Evolutionary conservation across 805 yeast genomes (phyloP), one percentile per base, ranked within the genome.

Genomic region (Suhomyces kilbournensis): DNA sequence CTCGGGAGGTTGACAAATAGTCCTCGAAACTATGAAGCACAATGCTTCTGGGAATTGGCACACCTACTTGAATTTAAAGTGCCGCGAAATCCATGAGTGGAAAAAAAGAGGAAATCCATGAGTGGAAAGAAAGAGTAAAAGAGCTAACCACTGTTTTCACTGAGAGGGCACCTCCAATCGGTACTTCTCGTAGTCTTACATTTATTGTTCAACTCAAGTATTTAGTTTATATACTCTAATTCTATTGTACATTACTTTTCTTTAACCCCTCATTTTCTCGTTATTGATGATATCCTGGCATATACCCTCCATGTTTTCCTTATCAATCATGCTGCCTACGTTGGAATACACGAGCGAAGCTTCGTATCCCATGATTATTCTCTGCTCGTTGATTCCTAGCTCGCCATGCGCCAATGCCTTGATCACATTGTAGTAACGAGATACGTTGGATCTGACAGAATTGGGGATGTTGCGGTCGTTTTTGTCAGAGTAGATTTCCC

Each of bases 401-500:
- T 90, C 96, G 59, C 91, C 85, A 59, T 79, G 80, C n/a, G 90
- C 87, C 54, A 94, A 75, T 0, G 96, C 93, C 62, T 82, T 81
- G 48, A 94, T 76, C 57, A 94, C 92, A 67, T 90, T 90, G 48
- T 86, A 81, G 68, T 94, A 94, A 56, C 98, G 77, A 2, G 96
- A 80, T 30, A 94, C 92, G 7, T 90, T 86, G 54, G 79, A 81
- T 58, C 93, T 81, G 15, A 83, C 76, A 15, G 80, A 74, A 26
- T 76, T 70, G 5, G 88, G 73, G 19, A 94, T 84, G n/a, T 69
- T 62, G 19, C 72, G 70, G 56, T 90, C 97, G 65, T 94, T 96
- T 53, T 81, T 80, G 69, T 96, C 98, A 49, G 93, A 85, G 72
- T 94, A 94, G 40, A 94, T 93, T 65, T 92, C 96, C 94, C 96